These are phyloP conservation scores for Epicoccum sorghinum DNA, from an alignment of 2,329 filamentous ascomycete species.

Conservation along the genomic window DNA sequence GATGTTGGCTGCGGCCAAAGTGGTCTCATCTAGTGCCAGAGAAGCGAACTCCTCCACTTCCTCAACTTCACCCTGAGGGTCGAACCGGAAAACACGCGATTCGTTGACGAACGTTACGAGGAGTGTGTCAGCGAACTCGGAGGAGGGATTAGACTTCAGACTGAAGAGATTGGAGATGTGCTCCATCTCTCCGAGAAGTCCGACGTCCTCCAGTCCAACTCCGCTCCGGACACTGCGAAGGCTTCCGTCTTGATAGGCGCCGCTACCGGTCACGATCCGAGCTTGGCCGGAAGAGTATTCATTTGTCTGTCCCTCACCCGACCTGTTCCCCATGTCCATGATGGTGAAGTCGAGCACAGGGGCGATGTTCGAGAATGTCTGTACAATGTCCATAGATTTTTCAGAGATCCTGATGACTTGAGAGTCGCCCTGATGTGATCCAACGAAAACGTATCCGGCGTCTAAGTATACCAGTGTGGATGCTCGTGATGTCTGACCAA, in stretches of 20 bases:
- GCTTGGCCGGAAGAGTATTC: conserved; percentile 96
- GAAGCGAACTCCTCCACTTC: conserved; percentile 80
- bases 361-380: conserved; percentile 82
- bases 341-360: conserved; percentile 93
- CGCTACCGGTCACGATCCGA: conserved; percentile 89
- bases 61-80: conserved; percentile 76
- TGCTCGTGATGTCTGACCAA: conserved; percentile 76
- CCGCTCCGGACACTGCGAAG: conserved; percentile 90
- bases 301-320: conserved; percentile 78
- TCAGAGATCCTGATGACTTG: conserved; percentile 73
- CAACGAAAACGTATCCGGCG: conserved; percentile 77
- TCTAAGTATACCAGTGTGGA: conserved; percentile 80
- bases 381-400: conserved; percentile 69
- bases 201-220: conserved; percentile 87
- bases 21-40: conserved; percentile 71
- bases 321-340: conserved; percentile 92
- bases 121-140: conserved; percentile 69
- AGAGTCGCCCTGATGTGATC: conserved; percentile 91
- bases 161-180: conserved; percentile 76
- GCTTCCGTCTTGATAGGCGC: conserved; percentile 86
- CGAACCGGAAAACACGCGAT: conserved; percentile 82
- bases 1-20: conserved; percentile 73
- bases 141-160: conserved; percentile 60
- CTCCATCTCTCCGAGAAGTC: conserved; percentile 78
- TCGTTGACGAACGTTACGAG: conserved; percentile 82